Conservation (phyloP, 305 asterid species). For the Fraxinus paxiana region DNA sequence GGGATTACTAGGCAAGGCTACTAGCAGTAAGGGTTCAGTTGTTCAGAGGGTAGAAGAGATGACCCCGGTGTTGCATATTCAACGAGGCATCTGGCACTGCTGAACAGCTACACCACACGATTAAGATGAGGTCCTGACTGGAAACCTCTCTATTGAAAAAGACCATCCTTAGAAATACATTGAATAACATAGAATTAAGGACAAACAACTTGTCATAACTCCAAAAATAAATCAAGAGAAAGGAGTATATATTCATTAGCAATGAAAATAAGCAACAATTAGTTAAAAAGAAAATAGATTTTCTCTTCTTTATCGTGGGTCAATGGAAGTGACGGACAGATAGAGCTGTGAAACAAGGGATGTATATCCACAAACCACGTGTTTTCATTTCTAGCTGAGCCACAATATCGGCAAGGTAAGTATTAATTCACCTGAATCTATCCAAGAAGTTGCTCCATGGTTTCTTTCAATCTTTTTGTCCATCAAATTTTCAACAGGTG, state of each 20-base stretch:
- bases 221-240: background rate
- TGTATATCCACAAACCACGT: conserved; percentile 1
- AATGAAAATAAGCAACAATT: background rate
- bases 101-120: background rate
- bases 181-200: background rate
- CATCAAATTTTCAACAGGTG: conserved; percentile 28
- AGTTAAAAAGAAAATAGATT: background rate
- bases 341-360: conserved; percentile 1
- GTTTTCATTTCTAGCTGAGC: background rate
- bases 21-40: background rate
- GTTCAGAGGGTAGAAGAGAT: background rate
- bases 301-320: background rate
- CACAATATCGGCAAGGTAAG: conserved; percentile 18
- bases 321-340: background rate
- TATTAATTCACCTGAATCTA: conserved; percentile 43
- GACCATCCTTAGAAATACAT: background rate
- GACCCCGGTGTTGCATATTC: background rate
- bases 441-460: conserved; percentile 25
- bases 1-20: background rate
- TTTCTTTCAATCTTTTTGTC: conserved; percentile 34
- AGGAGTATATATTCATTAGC: background rate
- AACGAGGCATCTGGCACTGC: background rate
- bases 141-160: background rate
- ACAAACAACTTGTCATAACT: background rate
- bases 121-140: background rate